phyloP scores from a whole-genome alignment of 176 grass and related monocot species.

The Juncus effusus region DNA sequence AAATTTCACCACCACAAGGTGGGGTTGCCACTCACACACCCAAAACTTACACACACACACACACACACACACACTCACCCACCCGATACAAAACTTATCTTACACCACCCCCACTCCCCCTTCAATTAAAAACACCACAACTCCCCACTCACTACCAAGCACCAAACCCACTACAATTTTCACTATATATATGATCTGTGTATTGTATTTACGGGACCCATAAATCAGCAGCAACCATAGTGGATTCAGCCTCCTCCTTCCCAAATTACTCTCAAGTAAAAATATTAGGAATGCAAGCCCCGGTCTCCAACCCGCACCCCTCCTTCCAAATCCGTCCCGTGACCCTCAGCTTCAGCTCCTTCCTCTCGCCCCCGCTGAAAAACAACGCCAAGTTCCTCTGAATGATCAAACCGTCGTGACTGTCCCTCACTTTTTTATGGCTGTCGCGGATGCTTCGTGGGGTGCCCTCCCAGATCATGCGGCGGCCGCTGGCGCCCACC shows the following conservation, averaged over 20 bases:
- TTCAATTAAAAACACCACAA: conserved; percentile 18
- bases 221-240: conserved; percentile 6
- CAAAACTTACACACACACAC: too few species aligned
- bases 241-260: background rate
- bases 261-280: conserved; percentile 48
- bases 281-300: conserved; percentile 70
- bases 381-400: conserved; percentile 90
- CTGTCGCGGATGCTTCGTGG: conserved; percentile 83
- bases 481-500: conserved; percentile 70
- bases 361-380: conserved; percentile 90
- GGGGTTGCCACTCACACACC: too few species aligned
- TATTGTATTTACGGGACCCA: conserved; percentile 6
- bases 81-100: too few species aligned
- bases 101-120: background rate
- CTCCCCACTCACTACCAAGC: conserved; percentile 3
- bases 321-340: conserved; percentile 95
- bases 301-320: conserved; percentile 51
- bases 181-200: too few species aligned
- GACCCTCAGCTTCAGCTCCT: conserved; percentile 84
- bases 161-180: background rate
- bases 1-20: too few species aligned
- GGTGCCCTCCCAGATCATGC: conserved; percentile 84
- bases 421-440: conserved; percentile 82
- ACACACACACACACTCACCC: too few species aligned
- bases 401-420: conserved; percentile 89